phyloP scores from a whole-genome alignment of 1,284 basidiomycete species.

The Marasmius fiardii region DNA sequence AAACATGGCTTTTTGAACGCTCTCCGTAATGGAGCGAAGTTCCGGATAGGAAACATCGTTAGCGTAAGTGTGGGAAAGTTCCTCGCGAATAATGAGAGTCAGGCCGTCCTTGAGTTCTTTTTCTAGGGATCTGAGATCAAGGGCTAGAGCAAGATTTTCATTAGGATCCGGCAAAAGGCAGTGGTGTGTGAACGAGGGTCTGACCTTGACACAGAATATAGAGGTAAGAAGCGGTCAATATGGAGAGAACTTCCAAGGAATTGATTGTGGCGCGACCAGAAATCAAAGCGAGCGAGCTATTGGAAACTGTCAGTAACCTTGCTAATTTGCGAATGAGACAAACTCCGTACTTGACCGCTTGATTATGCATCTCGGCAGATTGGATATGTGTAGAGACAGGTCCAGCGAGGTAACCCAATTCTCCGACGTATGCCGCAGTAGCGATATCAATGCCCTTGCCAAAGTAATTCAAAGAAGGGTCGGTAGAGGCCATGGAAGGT shows the following conservation, averaged over 20 bases:
- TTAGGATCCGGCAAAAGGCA: background rate
- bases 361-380: slow-evolving; percentile 75
- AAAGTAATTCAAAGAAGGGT: slow-evolving; percentile 82
- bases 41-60: slow-evolving; percentile 39
- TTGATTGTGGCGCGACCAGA: slow-evolving; percentile 76
- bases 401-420: slow-evolving; percentile 79
- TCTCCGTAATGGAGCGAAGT: slow-evolving; percentile 22
- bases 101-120: slow-evolving; percentile 54
- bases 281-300: slow-evolving; percentile 76
- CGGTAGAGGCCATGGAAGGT: slow-evolving; percentile 77
- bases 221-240: slow-evolving; percentile 72
- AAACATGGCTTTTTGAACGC: slow-evolving; percentile 38
- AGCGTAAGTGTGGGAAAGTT: slow-evolving; percentile 51
- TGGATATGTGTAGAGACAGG: slow-evolving; percentile 86
- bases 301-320: slow-evolving; percentile 12
- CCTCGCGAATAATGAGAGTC: slow-evolving; percentile 44
- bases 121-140: slow-evolving; percentile 75
- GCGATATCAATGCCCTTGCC: slow-evolving; percentile 86
- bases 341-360: slow-evolving; percentile 73
- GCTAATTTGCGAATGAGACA: slow-evolving; percentile 1
- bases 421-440: slow-evolving; percentile 75
- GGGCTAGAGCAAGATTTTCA: slow-evolving; percentile 36
- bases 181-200: slow-evolving; percentile 1
- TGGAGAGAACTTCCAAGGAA: slow-evolving; percentile 72
- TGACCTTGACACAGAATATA: slow-evolving; percentile 74